Evolutionary conservation across 306 rosid genomes (phyloP).

Genomic region (Lathyrus sativus): DNA sequence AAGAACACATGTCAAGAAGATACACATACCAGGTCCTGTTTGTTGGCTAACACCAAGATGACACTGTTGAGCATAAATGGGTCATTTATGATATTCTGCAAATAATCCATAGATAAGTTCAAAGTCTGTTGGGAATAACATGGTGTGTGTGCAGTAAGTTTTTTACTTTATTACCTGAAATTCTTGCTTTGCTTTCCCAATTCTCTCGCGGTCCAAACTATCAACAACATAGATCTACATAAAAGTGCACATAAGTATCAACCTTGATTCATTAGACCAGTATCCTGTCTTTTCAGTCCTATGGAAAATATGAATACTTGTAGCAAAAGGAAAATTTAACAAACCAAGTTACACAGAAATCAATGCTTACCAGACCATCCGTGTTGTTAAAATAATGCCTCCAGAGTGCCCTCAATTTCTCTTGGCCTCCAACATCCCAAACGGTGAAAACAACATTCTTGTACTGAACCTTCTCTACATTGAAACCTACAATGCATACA

Average conservation of each 20-base stretch:
- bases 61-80: slow-evolving; percentile 98
- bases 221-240: slow-evolving; percentile 93
- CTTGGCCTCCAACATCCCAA: slow-evolving; percentile 99
- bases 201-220: slow-evolving; percentile 91
- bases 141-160: not conserved
- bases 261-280: not conserved
- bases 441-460: slow-evolving; percentile 97
- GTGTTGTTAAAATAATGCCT: slow-evolving; percentile 99
- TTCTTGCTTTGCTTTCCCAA: slow-evolving; percentile 86
- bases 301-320: slow-evolving; percentile 6
- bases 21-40: slow-evolving; percentile 93
- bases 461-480: slow-evolving; percentile 97
- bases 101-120: slow-evolving; percentile 39
- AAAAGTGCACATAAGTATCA: slow-evolving; percentile 29
- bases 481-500: slow-evolving; percentile 63
- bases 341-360: slow-evolving; percentile 30
- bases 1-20: slow-evolving; percentile 17
- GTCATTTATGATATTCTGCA: slow-evolving; percentile 94
- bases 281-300: not conserved
- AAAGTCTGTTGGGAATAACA: slow-evolving; percentile 35
- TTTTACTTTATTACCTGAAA: slow-evolving; percentile 69
- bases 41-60: slow-evolving; percentile 95
- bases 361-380: slow-evolving; percentile 77
- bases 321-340: slow-evolving; percentile 12
- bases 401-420: slow-evolving; percentile 94